Conservation (phyloP, 1,139 yeast genomes). For the Barnettozyma hawaiiensis region DNA sequence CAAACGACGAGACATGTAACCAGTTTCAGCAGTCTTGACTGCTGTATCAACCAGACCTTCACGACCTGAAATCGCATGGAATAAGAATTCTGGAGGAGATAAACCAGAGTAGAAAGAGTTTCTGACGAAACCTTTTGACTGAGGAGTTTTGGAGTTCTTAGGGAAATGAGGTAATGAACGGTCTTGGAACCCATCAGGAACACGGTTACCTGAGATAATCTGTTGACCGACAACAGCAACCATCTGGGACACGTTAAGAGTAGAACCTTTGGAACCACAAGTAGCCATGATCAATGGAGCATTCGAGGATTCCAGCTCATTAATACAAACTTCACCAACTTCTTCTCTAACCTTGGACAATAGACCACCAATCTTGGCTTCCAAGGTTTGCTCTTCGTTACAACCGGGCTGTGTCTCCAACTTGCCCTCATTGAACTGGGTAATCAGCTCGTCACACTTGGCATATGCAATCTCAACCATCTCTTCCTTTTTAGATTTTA, state of each 20-base stretch:
- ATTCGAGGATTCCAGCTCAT: slow-evolving; percentile 81
- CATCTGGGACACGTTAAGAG: slow-evolving; percentile 97
- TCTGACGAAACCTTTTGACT: slow-evolving; percentile 95
- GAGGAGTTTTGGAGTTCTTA: slow-evolving; percentile 94
- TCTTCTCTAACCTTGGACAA: slow-evolving; percentile 97
- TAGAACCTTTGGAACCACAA: slow-evolving; percentile 98
- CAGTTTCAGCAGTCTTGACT: slow-evolving; percentile 98
- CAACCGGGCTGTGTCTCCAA: slow-evolving; percentile 99
- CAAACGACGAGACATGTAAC: slow-evolving; percentile 97
- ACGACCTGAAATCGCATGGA: slow-evolving; percentile 99
- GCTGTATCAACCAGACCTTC: slow-evolving; percentile 99
- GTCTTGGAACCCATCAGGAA: slow-evolving; percentile 99
- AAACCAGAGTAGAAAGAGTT: slow-evolving; percentile 93
- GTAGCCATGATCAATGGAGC: slow-evolving; percentile 99
- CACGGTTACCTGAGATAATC: slow-evolving; percentile 97
- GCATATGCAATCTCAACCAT: slow-evolving; percentile 89
- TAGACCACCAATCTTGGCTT: slow-evolving; percentile 94
- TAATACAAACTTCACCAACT: slow-evolving; percentile 96
- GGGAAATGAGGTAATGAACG: slow-evolving; percentile 96
- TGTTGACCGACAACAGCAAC: slow-evolving; percentile 99
- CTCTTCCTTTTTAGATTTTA: slow-evolving; percentile 73
- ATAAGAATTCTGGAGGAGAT: slow-evolving; percentile 93
- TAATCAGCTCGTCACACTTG: slow-evolving; percentile 89
- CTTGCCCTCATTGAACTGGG: slow-evolving; percentile 73
- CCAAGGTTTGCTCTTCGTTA: slow-evolving; percentile 95